Evolutionary conservation across 495 filamentous ascomycete genomes (phyloP), one percentile per base, ranked within the genome.

Genomic region (Penicillium coprophilum): DNA sequence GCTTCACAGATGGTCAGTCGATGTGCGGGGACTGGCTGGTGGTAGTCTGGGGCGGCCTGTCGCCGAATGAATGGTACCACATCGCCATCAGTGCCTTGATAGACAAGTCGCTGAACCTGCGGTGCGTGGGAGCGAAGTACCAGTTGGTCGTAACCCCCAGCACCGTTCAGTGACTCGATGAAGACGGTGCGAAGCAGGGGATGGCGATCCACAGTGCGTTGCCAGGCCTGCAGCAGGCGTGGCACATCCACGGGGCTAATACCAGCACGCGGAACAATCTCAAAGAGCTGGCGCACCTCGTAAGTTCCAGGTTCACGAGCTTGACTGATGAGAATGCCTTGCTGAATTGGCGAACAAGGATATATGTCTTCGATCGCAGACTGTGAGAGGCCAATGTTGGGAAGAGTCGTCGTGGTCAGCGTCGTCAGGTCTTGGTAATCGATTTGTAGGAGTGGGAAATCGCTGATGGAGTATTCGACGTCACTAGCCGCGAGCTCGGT

Each of bases 401-500:
- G 17, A 43, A 43, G 40, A 30, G 28, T 30, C 28, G 28, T 30
- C 15, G 17, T 53, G 36, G 21, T 30, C 21, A 53, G n/a, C 15
- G 20, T 31, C n/a, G 20, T 31, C 20, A 31, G 17, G 12, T 28
- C 38, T 31, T 43, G 20, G 23, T 31, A 41, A n/a, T 13, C 30
- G 23, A 17, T 12, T 6, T 23, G 38, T 10, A 53, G 24, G 11
- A 43, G 38, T 12, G 50, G 38, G n/a, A 53, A 53, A 19, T 53
- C 50, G 21, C 36, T 43, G 6, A 53, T 15, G 15, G 38, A 23
- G 49, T 43, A 43, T 17, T 20, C 20, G 40, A 20, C 17, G 7
- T 17, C 17, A 17, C 15, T 51, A 27, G 19, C 32, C 13, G 9
- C 11, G 36, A 51, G 49, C 49, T 51, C 30, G 20, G 23, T 51